Percentiles rank a stretch among this genome's conserved stretches.
These are phyloP conservation scores for Keithomyces neogunnii DNA, from an alignment of 2,329 filamentous ascomycete genomes.

Conservation along the genomic window DNA sequence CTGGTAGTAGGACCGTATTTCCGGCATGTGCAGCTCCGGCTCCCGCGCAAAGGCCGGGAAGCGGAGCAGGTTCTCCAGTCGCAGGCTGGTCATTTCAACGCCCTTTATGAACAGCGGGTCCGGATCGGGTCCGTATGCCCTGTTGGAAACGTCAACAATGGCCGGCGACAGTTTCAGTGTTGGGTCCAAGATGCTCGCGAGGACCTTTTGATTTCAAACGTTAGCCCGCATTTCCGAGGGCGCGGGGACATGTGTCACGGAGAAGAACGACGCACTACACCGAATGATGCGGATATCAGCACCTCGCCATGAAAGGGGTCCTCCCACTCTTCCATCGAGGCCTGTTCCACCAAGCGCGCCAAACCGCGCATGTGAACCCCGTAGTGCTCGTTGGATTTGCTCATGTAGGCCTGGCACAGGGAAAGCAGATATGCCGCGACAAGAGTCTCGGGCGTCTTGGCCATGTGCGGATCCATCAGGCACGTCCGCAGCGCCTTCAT, in stretches of 20 bases:
- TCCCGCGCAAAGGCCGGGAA: neutral
- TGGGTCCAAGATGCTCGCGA: neutral
- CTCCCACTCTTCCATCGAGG: no score
- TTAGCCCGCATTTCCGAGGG: no score
- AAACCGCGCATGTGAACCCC: no score
- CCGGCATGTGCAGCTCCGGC: neutral
- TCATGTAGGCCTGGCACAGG: no score
- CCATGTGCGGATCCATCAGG: neutral
- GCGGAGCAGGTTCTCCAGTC: neutral
- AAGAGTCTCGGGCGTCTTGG: neutral
- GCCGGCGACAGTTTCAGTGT: neutral
- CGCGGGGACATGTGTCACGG: neutral
- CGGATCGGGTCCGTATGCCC: neutral
- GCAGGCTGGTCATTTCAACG: neutral
- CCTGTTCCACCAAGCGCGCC: no score
- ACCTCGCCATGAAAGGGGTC: no score
- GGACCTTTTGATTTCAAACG: neutral
- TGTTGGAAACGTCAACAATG: neutral
- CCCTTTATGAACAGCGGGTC: neutral
- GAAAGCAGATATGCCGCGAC: no score
- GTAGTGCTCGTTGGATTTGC: no score
- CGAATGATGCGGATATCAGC: no score
- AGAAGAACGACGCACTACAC: no score
- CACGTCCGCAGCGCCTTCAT: neutral
- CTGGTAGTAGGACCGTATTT: neutral